Evolutionary conservation across 495 filamentous ascomycete genomes (phyloP), one percentile per base, ranked within the genome.

Genomic region (Xylaria scruposa): DNA sequence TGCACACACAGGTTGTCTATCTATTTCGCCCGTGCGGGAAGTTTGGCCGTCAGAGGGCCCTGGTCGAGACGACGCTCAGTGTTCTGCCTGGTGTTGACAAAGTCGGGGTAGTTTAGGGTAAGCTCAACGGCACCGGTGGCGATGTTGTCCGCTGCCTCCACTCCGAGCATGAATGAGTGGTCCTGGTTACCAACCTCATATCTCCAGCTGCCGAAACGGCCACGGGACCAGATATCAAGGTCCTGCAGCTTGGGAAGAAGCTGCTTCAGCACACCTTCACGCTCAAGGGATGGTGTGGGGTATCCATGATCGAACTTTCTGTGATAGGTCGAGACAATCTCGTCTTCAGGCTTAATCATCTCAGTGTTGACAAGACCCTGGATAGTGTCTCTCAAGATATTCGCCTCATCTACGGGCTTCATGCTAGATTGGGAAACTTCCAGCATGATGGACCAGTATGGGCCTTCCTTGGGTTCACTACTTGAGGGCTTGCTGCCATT

Each of bases 391-490:
- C 85, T 86, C 72, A 99, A 86, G 72, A 99, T 83, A 77, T 90
- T 97, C 64, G 88, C 89, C 75, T 91, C 82, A 84, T 98, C 90
- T 38, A 98, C 93, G 17, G 94, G 92, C 88, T 99, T 99, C 92
- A 97, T 89, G 76, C 89, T 89, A 51, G 96, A 98, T 82, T 98
- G 94, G 56, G 97, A 98, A 67, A 98, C 92, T 84, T 99, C 96
- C 80, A 99, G 85, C 96, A 99, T 99, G 87, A 99, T 96, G 70
- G 95, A 98, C 96, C 96, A 99, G 90, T 99, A 99, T 10, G 96
- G 96, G 21, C 96, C 96, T 73, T 90, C 88, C 87, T 93, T 85
- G 67, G 94, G 78, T 75, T 91, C 88, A 60, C 84, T 85, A 78
- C 85, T 91, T 36, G 83, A 77, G 51, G 95, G 89, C 84, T 92